Percentiles rank a stretch among this genome's conserved stretches.
Conservation (phyloP, 306 rosid genomes). For the Acacia confusa region DNA sequence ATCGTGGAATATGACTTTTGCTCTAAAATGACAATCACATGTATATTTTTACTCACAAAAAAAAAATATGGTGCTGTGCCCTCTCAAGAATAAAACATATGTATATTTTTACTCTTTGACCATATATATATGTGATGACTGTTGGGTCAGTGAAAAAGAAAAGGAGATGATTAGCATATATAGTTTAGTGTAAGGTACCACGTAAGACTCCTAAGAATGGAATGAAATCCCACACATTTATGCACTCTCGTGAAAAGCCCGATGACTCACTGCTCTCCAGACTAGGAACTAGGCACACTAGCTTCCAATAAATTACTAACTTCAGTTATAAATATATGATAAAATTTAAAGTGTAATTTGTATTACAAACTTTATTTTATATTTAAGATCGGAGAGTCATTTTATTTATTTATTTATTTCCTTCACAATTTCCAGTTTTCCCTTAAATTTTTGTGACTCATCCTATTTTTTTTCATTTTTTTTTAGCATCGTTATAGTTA, state of each 20-base stretch:
- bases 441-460: not conserved
- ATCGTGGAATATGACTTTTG: too few relatives aligned
- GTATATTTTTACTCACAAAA: too few relatives aligned
- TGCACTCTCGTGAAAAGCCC: not conserved
- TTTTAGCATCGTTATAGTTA: not conserved
- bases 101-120: too few relatives aligned
- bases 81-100: too few relatives aligned
- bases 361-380: too few relatives aligned
- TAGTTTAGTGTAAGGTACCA: not conserved
- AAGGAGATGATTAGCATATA: not conserved
- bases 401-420: not conserved
- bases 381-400: too few relatives aligned
- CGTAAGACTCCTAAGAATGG: not conserved
- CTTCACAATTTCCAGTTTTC: not conserved
- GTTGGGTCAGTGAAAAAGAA: not conserved
- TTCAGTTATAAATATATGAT: too few relatives aligned
- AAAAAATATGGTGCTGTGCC: too few relatives aligned
- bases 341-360: too few relatives aligned
- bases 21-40: too few relatives aligned
- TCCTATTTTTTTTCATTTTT: not conserved
- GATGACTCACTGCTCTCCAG: not conserved
- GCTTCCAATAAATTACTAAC: not conserved
- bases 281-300: not conserved
- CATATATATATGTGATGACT: too few relatives aligned
- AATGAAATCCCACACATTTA: slow-evolving; percentile 3